Conservation (phyloP, 2,329 filamentous ascomycete genomes). For the Aspergillus floridensis region DNA sequence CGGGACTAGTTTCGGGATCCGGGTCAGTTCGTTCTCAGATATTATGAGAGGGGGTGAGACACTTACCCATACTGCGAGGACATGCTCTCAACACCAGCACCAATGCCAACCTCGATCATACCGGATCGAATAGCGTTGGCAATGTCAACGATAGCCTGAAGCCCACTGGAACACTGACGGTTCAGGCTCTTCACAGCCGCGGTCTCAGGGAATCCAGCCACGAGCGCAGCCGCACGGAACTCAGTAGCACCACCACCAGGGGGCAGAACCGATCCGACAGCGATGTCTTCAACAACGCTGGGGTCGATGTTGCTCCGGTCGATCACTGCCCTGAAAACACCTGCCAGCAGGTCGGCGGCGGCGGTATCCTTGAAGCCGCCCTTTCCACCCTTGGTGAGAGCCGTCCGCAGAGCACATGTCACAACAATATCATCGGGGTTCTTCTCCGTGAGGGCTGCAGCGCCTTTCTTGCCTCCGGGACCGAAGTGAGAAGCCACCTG, state of each 20-base stretch:
- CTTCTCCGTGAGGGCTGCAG: conserved; percentile 43
- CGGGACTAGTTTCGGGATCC: conserved; percentile 53
- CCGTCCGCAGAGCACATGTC: conserved; percentile 84
- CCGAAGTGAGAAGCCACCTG: conserved; percentile 59
- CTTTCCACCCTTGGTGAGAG: conserved; percentile 89
- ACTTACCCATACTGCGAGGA: conserved; percentile 80
- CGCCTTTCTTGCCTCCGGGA: conserved; percentile 37
- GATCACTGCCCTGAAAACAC: conserved; percentile 77
- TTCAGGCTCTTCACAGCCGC: conserved; percentile 87
- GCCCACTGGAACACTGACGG: conserved; percentile 88
- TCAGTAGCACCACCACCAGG: conserved; percentile 94
- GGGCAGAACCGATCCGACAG: conserved; percentile 84
- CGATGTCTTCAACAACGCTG: conserved; percentile 82
- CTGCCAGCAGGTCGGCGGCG: conserved; percentile 79
- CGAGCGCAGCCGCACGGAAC: conserved; percentile 87
- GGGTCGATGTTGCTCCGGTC: conserved; percentile 87
- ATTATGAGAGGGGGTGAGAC: not conserved
- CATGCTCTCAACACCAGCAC: conserved; percentile 97
- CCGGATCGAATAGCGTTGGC: conserved; percentile 87
- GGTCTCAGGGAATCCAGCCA: conserved; percentile 83
- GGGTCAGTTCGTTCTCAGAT: not conserved
- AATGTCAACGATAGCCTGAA: conserved; percentile 90
- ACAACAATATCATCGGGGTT: conserved; percentile 74
- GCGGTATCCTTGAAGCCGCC: conserved; percentile 94
- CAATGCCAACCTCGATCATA: conserved; percentile 94